Base-by-base conservation (phyloP, 1,139 yeast genomes). In the Saccharomyces hybrid region DNA sequence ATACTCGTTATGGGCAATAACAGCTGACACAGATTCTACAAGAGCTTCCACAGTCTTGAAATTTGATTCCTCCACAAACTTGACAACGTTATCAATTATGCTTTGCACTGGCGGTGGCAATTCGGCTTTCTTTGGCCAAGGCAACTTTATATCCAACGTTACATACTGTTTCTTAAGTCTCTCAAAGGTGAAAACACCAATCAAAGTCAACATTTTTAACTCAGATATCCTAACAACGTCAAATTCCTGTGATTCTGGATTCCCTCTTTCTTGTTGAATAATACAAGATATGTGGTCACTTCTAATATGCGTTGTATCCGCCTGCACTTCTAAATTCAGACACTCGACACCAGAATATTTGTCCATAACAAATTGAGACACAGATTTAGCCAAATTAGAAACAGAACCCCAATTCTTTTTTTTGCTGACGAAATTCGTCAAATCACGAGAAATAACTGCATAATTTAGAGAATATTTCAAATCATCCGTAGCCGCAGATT, bases 21-120 rank as follows among this genome's bases (percentile, higher is more conserved):
- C 70, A 62, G 84, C 88, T 5, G 90, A 85, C 26, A 89, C 84
- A 11, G 83, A 79, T 57, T 83, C 80, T 2, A 88, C 95, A 57
- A 93, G 77, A 0, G 98, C 97, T 67, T 93, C 99, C 2, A 93
- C 96, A 0, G 99, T 93, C 65, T 88, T 86, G 73, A 88, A 93
- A 59, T 84, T 82, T 1, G 96, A 81, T 16, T 70, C 70, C 63
- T 88, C 96, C 8, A 89, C 88, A 64, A 83, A 87, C 1, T 67
- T 65, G 0, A 80, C 75, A 23, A 81, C 76, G 16, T 72, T 74
- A 41, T 77, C 78, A 31, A 82, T 75, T 23, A 83, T 70, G 0
- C 58, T 47, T 19, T 67, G 69, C 55, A 66, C 61, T 41, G 67
- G 60, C 2, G 70, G 54, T 1, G 57, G 56, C 1, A 57, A 59